Conservation (phyloP, 1,284 basidiomycete species). For the Trichosporon sp. region DNA sequence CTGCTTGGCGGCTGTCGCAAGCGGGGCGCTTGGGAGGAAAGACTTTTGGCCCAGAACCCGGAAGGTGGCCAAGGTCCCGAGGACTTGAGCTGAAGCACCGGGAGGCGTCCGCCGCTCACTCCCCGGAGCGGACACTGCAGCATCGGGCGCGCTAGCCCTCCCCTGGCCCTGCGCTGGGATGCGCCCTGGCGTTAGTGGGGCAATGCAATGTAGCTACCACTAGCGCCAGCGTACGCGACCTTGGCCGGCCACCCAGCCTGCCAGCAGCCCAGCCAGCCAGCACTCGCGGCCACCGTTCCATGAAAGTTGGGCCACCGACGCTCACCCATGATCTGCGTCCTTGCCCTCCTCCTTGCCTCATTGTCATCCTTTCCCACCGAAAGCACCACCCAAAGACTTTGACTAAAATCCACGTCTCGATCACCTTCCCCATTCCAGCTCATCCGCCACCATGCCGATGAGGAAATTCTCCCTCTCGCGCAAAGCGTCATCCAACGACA, state of each 20-base stretch:
- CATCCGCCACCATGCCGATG: conserved; percentile 1
- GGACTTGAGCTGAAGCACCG: neutral
- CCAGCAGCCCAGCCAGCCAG: neutral
- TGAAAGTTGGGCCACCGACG: neutral
- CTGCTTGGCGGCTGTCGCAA: neutral
- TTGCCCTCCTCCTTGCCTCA: neutral
- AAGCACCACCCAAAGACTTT: too few relatives aligned
- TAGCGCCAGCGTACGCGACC: neutral
- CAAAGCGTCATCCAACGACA: conserved; percentile 1
- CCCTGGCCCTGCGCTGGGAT: neutral
- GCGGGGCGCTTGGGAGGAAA: neutral
- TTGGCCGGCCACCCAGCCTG: too few relatives aligned
- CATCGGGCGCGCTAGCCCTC: neutral
- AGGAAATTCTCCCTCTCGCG: conserved; percentile 17
- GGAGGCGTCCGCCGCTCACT: neutral
- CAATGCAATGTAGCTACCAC: neutral
- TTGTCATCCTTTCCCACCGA: neutral
- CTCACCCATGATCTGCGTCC: neutral
- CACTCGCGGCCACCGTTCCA: neutral
- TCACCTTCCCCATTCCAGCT: neutral
- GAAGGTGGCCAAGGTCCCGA: neutral
- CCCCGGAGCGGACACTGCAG: too few relatives aligned
- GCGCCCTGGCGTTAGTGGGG: conserved; percentile 1
- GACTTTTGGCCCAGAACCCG: neutral
- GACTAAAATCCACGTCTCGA: neutral